Base-by-base conservation (phyloP, 108 stramenopile species). In the Discostella stelligeroides region DNA sequence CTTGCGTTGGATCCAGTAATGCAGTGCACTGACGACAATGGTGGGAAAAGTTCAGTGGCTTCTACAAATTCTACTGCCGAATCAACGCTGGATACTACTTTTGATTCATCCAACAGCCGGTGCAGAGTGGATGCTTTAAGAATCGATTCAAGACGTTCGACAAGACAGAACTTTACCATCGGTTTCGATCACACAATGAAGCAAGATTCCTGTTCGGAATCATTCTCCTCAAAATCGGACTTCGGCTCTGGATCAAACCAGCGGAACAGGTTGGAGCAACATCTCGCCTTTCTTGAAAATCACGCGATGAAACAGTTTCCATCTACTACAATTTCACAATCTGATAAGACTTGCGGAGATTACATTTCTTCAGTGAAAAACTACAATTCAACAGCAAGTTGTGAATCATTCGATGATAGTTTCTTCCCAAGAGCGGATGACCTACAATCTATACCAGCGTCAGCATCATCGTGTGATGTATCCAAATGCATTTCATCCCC, bases 261-360 rank as follows among this genome's bases (percentile, higher is more conserved):
- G 21, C 20, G 24, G 11, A 73, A 64, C 12, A 64, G 51, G 43
- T 45, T 73, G 24, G 38, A 55, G 20, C 51, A 62, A 20, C 72
- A 73, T 47, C 28, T 73, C 41, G 14, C 63, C 27, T 68, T 68
- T 57, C 55, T 68, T 56, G 67, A 68, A 63, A 73, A 57, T 29
- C 62, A 43, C 63, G 64, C 57, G 53, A 64, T 73, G 5, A 20
- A 46, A 34, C 61, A 63, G 17, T 57, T 64, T 46, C 9, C 25
- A 10, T 54, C 27, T 21, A 15, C 12, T 47, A 42, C 2, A 21
- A 42, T 28, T 1, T 55, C 29, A 34, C 23, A 27, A 46, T 27
- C 28, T 38, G n/a, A 34, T 27, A 12, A 24, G 43, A n/a, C 42
- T 15, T 43, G 40, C 45, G 41, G 21, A 23, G 42, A 43, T 43